These are phyloP conservation scores for Saccharomyces pastorianus DNA, from an alignment of 1,139 yeast genomes.

Conservation along the genomic window DNA sequence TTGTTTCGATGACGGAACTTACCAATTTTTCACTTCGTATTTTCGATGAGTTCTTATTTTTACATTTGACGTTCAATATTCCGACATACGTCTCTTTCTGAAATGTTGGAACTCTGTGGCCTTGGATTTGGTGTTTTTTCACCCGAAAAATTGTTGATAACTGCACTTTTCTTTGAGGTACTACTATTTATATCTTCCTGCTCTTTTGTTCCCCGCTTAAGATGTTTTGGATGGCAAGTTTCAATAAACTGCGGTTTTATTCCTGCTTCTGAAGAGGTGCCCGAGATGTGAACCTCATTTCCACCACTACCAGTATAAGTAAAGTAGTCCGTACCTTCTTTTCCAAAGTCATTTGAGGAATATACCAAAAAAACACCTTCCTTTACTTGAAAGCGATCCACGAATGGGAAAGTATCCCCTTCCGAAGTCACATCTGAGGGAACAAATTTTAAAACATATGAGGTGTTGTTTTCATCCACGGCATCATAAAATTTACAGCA, in stretches of 20 bases:
- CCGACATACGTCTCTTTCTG: background rate
- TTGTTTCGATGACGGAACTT: background rate
- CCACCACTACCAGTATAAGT: conserved; percentile 6
- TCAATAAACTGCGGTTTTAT: background rate
- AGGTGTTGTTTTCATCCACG: conserved; percentile 4
- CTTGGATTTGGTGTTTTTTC: background rate
- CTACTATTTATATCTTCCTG: background rate
- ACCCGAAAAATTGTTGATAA: background rate
- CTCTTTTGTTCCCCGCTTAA: background rate
- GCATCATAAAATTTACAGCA: conserved; percentile 9
- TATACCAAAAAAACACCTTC: conserved; percentile 7
- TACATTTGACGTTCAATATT: background rate
- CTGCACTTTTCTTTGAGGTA: background rate
- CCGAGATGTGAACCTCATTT: background rate
- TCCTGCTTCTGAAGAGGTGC: background rate
- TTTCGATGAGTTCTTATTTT: background rate
- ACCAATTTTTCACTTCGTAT: background rate
- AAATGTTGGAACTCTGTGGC: background rate
- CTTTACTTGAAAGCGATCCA: conserved; percentile 1
- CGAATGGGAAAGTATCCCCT: conserved; percentile 1
- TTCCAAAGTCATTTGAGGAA: conserved; percentile 8
- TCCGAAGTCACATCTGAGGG: background rate
- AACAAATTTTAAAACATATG: conserved; percentile 7
- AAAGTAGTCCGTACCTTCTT: conserved; percentile 16
- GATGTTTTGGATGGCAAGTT: background rate